Conservation (phyloP, 2,329 filamentous ascomycete genomes). For the Ceratocystis huliohia region DNA sequence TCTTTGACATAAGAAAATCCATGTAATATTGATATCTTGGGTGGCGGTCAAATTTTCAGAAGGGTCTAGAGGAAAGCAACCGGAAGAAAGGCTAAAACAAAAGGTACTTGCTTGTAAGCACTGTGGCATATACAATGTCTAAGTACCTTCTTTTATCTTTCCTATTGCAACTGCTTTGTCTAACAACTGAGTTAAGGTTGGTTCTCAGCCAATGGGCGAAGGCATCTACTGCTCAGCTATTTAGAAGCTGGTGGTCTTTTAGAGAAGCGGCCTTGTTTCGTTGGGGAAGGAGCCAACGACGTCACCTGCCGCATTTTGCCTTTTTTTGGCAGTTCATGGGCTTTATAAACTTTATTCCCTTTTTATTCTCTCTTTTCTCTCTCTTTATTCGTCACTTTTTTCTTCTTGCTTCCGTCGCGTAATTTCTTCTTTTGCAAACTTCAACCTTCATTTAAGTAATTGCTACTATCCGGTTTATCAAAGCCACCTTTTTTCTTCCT, state of each 20-base stretch:
- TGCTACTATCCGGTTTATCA: not conserved
- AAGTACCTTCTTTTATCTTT: not conserved
- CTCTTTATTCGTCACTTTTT: not conserved
- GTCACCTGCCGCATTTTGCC: conserved; percentile 14
- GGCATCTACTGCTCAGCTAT: not conserved
- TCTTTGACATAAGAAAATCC: conserved; percentile 1
- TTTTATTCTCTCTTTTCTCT: not conserved
- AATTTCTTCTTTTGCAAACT: not conserved
- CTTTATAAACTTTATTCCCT: conserved; percentile 6
- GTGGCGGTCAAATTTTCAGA: not conserved
- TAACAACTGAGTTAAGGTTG: not conserved
- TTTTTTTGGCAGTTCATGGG: not conserved
- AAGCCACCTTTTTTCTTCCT: not conserved
- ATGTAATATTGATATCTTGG: not conserved
- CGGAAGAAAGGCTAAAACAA: not conserved
- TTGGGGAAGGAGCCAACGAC: conserved; percentile 16
- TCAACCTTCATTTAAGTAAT: not conserved
- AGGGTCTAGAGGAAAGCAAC: not conserved
- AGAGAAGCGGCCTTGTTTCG: not conserved
- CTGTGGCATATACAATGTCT: not conserved
- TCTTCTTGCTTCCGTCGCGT: not conserved
- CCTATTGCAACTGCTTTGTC: too few species aligned
- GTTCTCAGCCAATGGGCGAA: not conserved
- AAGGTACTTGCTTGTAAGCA: not conserved
- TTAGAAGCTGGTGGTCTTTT: not conserved